Conservation (phyloP, 2,329 filamentous ascomycete genomes). For the Mycocentrospora acerina region DNA sequence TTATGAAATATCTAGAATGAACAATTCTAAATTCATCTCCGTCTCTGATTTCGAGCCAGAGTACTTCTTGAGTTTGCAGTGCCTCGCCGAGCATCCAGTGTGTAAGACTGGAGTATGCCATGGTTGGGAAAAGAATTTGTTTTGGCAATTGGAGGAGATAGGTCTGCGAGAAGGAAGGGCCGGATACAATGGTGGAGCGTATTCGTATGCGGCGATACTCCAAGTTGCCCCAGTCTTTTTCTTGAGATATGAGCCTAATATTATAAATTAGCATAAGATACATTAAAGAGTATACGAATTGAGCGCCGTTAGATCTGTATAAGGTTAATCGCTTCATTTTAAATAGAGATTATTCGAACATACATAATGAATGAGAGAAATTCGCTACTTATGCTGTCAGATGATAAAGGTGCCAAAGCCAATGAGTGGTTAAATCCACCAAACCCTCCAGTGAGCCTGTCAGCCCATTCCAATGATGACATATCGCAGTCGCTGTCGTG, state of each 20-base stretch:
- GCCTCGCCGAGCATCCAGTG: constrained; percentile 38
- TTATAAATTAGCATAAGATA: constrained; percentile 38
- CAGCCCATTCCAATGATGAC: constrained; percentile 12
- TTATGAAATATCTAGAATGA: constrained; percentile 26
- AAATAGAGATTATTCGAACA: background rate
- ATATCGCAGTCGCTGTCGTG: constrained; percentile 11
- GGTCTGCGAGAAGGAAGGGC: constrained; percentile 26
- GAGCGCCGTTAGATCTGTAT: constrained; percentile 28
- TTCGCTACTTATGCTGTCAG: constrained; percentile 22
- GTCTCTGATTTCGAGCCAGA: constrained; percentile 21
- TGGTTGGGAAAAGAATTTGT: constrained; percentile 32
- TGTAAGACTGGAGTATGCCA: constrained; percentile 29
- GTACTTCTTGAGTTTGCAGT: constrained; percentile 28
- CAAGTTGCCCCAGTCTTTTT: constrained; percentile 32
- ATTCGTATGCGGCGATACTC: constrained; percentile 24
- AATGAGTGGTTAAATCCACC: constrained; percentile 28
- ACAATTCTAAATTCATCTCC: constrained; percentile 14
- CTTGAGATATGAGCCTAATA: constrained; percentile 26
- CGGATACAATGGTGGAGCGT: constrained; percentile 31
- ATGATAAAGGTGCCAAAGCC: constrained; percentile 13
- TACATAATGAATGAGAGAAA: constrained; percentile 27
- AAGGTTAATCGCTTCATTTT: constrained; percentile 3
- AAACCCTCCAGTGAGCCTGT: constrained; percentile 20
- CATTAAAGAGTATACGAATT: constrained; percentile 34
- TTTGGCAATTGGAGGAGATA: constrained; percentile 37